Base-by-base conservation (phyloP, 2,329 filamentous ascomycete species). In the Immersiporthe knoxdaviesiana region DNA sequence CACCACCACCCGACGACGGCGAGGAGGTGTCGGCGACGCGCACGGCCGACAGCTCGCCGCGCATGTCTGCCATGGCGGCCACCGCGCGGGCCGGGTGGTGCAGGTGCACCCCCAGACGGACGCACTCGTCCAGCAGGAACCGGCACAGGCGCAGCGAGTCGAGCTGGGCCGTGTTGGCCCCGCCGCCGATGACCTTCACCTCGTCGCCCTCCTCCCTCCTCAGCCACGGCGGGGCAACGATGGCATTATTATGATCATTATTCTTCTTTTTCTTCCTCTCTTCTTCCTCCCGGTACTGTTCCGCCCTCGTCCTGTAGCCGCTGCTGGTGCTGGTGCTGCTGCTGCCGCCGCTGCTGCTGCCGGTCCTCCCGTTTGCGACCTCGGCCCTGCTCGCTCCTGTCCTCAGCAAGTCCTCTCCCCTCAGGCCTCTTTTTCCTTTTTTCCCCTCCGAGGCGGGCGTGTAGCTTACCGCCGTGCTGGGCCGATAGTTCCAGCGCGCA, bases 121-220 rank as follows among this genome's bases (percentile, higher is more conserved):
- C 74, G 71, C 87, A 89, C 72, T 84, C 78, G 18, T 84, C 77
- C 16, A 93, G 80, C 1, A 96, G 81, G 76, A 89, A 93, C 62
- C 85, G 81, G 71, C 88, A 93, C 21, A 95, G 82, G 59, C 82
- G 81, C 14, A 88, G 76, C 0, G 92, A 92, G 73, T 94, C 90
- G 63, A 92, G 83, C 77, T 92, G 89, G 18, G 88, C 91, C 21
- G 87, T 88, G 2, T 83, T 87, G 4, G 83, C 86, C 24, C 87
- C 84, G 35, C 85, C 82, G 70, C 88, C 88, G 59, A 93, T 89
- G 35, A 87, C 78, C 74, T 90, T 88, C 32, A 92, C 76, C 0
- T 76, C 81, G 67, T 87, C 88, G 0, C 87, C 88, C 2, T 83
- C 78, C 30, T 79, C 80, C 66, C 82, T 83, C 61, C 82, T 85